Conservation (phyloP, 2,329 filamentous ascomycete species). For the Microdochium trichocladiopsis region DNA sequence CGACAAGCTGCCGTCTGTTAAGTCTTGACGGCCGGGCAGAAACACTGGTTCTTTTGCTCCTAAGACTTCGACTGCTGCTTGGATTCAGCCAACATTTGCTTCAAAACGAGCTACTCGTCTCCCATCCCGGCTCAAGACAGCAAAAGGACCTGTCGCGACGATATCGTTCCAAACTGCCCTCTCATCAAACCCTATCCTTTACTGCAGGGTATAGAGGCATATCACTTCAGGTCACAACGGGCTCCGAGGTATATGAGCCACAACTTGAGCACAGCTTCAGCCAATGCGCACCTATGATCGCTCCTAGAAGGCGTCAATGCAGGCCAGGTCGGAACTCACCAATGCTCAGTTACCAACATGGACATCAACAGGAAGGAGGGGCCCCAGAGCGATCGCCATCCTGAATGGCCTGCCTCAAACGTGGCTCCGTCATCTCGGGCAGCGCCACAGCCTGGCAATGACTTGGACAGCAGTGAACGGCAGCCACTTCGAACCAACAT, state of each 20-base stretch:
- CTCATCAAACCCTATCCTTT: no score
- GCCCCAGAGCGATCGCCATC: neutral
- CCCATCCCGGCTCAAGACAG: no score
- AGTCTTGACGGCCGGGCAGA: no score
- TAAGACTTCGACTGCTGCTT: no score
- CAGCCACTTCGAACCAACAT: conserved; percentile 16
- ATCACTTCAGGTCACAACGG: neutral
- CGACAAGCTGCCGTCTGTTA: no score
- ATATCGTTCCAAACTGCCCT: no score
- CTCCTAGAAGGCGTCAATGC: conserved; percentile 13
- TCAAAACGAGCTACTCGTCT: no score
- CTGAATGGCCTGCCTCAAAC: conserved; percentile 1
- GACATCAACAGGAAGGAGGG: conserved; percentile 12
- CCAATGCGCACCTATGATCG: neutral
- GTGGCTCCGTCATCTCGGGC: conserved; percentile 16
- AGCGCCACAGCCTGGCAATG: conserved; percentile 1
- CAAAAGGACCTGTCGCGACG: no score
- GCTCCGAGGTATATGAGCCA: neutral
- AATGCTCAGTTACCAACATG: conserved; percentile 5
- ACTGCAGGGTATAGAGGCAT: no score
- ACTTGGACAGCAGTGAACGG: neutral
- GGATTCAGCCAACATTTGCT: no score
- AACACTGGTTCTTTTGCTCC: no score
- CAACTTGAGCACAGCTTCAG: neutral
- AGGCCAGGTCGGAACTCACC: conserved; percentile 9